Percentiles rank a stretch among this genome's conserved stretches.
phyloP scores from a whole-genome alignment of 2,329 filamentous ascomycete species.

The Fusarium sp. region DNA sequence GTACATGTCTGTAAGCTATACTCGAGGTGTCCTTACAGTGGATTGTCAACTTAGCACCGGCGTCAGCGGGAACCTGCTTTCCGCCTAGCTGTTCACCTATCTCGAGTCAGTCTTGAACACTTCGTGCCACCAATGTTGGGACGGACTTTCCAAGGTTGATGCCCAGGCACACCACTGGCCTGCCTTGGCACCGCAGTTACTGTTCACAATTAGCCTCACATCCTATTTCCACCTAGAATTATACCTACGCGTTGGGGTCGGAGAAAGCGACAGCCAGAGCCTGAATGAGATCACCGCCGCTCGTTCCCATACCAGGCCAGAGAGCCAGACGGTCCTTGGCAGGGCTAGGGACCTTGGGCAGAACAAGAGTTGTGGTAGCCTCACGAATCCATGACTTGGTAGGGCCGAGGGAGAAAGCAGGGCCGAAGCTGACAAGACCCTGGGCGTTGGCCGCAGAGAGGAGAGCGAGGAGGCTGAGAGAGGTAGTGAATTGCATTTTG shows the following conservation, averaged over 20 bases:
- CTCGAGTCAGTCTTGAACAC: neutral
- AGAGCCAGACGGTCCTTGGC: conserved; percentile 29
- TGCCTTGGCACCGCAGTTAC: conserved; percentile 28
- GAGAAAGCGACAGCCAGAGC: conserved; percentile 38
- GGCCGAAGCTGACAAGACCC: conserved; percentile 20
- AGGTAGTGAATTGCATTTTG: conserved; percentile 13
- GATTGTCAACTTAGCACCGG: conserved; percentile 27
- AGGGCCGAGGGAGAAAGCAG: conserved; percentile 34
- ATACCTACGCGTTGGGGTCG: conserved; percentile 14
- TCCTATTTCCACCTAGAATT: fast-evolving
- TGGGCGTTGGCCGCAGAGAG: conserved; percentile 3
- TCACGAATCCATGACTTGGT: conserved; percentile 39
- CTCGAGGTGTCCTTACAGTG: conserved; percentile 9
- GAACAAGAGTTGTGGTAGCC: conserved; percentile 29
- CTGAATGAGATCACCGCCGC: conserved; percentile 32
- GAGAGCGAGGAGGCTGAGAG: conserved; percentile 15
- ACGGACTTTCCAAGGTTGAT: conserved; percentile 29
- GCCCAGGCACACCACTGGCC: conserved; percentile 41
- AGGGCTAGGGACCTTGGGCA: conserved; percentile 27
- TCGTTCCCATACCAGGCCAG: conserved; percentile 38
- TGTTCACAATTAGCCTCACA: neutral
- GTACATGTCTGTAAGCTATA: fast-evolving
- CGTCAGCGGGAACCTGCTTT: conserved; percentile 26
- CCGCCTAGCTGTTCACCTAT: conserved; percentile 28
- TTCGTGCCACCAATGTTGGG: fast-evolving